These are phyloP conservation scores for Penicillium daleae DNA, from an alignment of 495 filamentous ascomycete genomes.

Conservation along the genomic window DNA sequence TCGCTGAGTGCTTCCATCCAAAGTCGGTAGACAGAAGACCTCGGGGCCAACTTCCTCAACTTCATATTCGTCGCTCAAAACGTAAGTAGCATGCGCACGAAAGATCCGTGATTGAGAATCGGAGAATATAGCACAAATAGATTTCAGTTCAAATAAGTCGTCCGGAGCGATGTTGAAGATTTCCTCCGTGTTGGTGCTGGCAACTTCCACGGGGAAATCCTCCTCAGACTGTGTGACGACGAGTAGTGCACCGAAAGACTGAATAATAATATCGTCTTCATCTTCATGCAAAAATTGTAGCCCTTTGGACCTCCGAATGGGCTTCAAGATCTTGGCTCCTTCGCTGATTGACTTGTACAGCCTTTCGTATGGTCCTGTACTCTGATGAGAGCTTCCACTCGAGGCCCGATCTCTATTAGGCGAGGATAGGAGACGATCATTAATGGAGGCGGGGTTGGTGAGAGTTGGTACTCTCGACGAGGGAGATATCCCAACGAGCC, in stretches of 20 bases:
- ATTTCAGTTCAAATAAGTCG: constrained; percentile 72
- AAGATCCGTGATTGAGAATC: constrained; percentile 76
- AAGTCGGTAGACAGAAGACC: constrained; percentile 69
- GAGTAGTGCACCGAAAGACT: constrained; percentile 75
- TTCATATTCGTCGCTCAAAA: constrained; percentile 66
- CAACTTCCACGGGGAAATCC: constrained; percentile 67
- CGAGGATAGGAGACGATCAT: neutral
- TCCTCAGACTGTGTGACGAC: constrained; percentile 66
- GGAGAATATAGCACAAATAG: constrained; percentile 73
- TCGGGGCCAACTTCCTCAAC: constrained; percentile 73
- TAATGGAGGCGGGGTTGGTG: neutral
- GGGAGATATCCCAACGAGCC: neutral
- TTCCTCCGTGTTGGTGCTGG: constrained; percentile 77
- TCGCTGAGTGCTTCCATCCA: constrained; percentile 54
- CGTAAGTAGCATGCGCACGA: constrained; percentile 75
- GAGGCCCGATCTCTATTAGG: neutral
- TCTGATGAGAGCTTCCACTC: neutral
- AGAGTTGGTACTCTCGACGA: constrained; percentile 6
- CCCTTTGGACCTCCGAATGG: constrained; percentile 2
- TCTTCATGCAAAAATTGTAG: constrained; percentile 21
- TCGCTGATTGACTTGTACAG: constrained; percentile 13
- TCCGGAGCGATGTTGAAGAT: constrained; percentile 77
- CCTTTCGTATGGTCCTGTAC: neutral
- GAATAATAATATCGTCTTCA: constrained; percentile 53
- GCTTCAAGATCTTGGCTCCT: constrained; percentile 15